Evolutionary conservation across 305 asterid genomes (phyloP).

Genomic region (Fraxinus dipetala): DNA sequence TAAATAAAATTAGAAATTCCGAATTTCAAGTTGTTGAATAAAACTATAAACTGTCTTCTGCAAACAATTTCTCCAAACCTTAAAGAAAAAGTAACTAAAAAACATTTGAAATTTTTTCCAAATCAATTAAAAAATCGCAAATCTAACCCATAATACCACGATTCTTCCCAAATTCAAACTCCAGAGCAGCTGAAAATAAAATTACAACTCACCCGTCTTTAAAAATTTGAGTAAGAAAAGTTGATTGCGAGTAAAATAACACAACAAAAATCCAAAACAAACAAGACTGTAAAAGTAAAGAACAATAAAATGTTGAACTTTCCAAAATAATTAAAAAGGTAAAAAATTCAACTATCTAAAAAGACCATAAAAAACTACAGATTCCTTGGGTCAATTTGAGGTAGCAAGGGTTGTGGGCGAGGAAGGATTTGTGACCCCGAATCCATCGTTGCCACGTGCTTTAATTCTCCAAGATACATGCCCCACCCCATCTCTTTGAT

Average conservation of each 20-base stretch:
- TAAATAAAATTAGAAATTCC: background rate
- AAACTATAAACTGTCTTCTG: background rate
- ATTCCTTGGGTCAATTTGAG: no score
- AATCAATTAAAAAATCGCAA: background rate
- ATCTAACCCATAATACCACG: background rate
- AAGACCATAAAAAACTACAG: background rate
- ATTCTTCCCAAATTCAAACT: constrained; percentile 1
- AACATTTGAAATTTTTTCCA: background rate
- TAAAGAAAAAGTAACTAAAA: background rate
- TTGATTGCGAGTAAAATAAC: background rate
- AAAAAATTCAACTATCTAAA: background rate
- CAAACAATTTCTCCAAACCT: background rate
- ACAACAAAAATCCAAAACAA: background rate
- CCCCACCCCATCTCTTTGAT: background rate
- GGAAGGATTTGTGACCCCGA: background rate
- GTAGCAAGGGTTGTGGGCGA: background rate
- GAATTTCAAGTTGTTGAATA: background rate
- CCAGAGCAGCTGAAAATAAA: background rate
- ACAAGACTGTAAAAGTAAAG: background rate
- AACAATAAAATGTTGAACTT: background rate
- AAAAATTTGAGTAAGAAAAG: background rate
- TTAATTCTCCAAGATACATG: background rate
- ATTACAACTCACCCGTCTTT: constrained; percentile 19
- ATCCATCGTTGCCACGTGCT: background rate
- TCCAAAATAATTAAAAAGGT: background rate